Evolutionary conservation across 2,329 filamentous ascomycete species (phyloP).

Genomic region (Botrytis aclada): DNA sequence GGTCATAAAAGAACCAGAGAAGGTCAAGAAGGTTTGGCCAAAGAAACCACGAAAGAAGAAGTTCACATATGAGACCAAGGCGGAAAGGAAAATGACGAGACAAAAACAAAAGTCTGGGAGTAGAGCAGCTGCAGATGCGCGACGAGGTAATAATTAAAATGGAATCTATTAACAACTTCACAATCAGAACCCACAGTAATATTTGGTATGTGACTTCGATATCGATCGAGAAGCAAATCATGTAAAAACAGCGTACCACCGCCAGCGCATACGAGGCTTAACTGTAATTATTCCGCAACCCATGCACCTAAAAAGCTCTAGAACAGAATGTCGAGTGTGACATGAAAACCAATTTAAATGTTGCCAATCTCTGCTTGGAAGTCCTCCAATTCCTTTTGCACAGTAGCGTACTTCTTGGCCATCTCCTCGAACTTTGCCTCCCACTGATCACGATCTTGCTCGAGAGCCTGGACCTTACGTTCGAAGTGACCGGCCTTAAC

Average conservation of each 20-base stretch:
- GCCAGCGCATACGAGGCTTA: slow-evolving; percentile 32
- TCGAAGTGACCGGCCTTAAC: slow-evolving; percentile 99
- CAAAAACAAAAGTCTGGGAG: slow-evolving; percentile 70
- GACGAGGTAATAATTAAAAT: slow-evolving; percentile 34
- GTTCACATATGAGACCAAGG: slow-evolving; percentile 89
- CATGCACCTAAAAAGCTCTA: slow-evolving; percentile 26
- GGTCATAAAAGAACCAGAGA: slow-evolving; percentile 37
- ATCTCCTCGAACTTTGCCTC: slow-evolving; percentile 98
- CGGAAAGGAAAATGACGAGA: slow-evolving; percentile 71
- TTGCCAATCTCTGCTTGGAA: slow-evolving; percentile 90
- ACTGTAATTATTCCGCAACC: slow-evolving; percentile 29
- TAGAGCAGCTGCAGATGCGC: slow-evolving; percentile 38
- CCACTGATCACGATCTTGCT: slow-evolving; percentile 89
- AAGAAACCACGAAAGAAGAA: slow-evolving; percentile 80
- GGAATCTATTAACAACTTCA: slow-evolving; percentile 20
- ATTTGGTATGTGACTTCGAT: slow-evolving; percentile 30
- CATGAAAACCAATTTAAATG: slow-evolving; percentile 56
- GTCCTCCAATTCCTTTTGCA: slow-evolving; percentile 88
- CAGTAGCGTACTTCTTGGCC: slow-evolving; percentile 77
- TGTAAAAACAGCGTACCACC: slow-evolving; percentile 31
- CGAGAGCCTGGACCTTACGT: slow-evolving; percentile 97
- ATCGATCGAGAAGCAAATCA: slow-evolving; percentile 30
- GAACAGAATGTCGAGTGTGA: slow-evolving; percentile 21
- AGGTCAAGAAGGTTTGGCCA: slow-evolving; percentile 46
- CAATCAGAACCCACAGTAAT: slow-evolving; percentile 20